Evolutionary conservation across 2,329 filamentous ascomycete genomes (phyloP), one percentile per base, ranked within the genome.

Genomic region (Stagonosporopsis tanaceti): DNA sequence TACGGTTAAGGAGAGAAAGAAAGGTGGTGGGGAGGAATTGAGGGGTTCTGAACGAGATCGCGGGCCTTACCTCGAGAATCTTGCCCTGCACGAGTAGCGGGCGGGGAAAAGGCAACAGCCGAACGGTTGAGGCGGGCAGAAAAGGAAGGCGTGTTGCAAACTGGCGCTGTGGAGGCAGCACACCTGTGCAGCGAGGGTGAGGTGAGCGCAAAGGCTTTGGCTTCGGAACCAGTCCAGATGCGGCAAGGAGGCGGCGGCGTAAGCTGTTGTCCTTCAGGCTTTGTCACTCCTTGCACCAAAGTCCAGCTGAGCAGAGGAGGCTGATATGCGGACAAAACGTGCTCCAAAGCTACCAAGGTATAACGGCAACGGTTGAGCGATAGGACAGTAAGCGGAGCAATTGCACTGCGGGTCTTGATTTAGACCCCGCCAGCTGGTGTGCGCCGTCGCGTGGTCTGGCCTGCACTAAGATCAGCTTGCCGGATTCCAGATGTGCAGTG

Each of bases 51-150:
- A 62, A 61, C 38, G 55, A 60, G 57, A 60, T 59, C 46, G 50
- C 52, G 50, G 53, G 65, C 65, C 71, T 74, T 72, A 73, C 70
- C 66, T 70, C 56, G 47, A 61, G 57, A 60, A 40, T 53, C 38
- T 51, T 55, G 60, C 46, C 46, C 53, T 59, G 64, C 56, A 65
- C 64, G 63, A 63, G 66, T 61, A 62, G 66, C 59, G 64, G 63
- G 69, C 65, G 64, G 65, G 66, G 65, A 66, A 63, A 55, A 50
- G 39, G 60, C 53, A 59, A 65, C 61, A 66, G 60, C 57, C 56
- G 57, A 45, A 57, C 59, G 64, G 64, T 61, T 61, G 66, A 66
- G 52, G 63, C 63, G 62, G 62, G 65, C 61, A 68, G 20, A 57
- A 64, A 63, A 58, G 61, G 63, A 55, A 66, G 62, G 60, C 60